These are phyloP conservation scores for Aquilaria sinensis DNA, from an alignment of 345 rosid genomes.

Conservation along the genomic window DNA sequence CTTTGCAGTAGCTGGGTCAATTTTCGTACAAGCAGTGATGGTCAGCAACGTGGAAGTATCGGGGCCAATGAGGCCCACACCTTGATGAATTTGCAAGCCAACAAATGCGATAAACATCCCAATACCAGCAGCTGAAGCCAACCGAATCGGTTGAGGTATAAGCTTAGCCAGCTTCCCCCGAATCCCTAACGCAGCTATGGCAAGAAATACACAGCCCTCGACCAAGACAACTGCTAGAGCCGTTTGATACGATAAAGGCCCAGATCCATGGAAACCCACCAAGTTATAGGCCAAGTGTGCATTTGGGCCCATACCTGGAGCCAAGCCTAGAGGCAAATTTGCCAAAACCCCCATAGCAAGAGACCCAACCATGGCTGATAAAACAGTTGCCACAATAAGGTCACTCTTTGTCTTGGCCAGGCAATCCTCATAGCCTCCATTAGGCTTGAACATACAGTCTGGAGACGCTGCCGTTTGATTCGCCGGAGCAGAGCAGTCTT, in stretches of 20 bases:
- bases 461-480: conserved; percentile 34
- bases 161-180: conserved; percentile 58
- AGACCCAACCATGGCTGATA: conserved; percentile 71
- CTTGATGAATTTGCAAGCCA: conserved; percentile 76
- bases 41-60: conserved; percentile 62
- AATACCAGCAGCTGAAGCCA: conserved; percentile 62
- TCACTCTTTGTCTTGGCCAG: conserved; percentile 55
- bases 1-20: conserved; percentile 48
- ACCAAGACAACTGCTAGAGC: conserved; percentile 67
- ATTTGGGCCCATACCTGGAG: conserved; percentile 91
- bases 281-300: conserved; percentile 76
- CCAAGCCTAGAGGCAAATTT: conserved; percentile 77
- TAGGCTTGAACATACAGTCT: conserved; percentile 47
- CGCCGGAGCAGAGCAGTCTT: conserved; percentile 42
- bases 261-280: conserved; percentile 82
- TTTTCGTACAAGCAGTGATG: conserved; percentile 47
- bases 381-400: conserved; percentile 67
- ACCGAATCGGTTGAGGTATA: conserved; percentile 58
- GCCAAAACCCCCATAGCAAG: conserved; percentile 77
- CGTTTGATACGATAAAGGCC: conserved; percentile 54
- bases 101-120: conserved; percentile 87
- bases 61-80: conserved; percentile 78
- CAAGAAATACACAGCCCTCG: conserved; percentile 62
- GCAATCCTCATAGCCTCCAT: conserved; percentile 59
- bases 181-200: conserved; percentile 52